Evolutionary conservation across 768 basidiomycete species (phyloP), one percentile per base, ranked within the genome.

Genomic region (Podaxis carcinomalis): DNA sequence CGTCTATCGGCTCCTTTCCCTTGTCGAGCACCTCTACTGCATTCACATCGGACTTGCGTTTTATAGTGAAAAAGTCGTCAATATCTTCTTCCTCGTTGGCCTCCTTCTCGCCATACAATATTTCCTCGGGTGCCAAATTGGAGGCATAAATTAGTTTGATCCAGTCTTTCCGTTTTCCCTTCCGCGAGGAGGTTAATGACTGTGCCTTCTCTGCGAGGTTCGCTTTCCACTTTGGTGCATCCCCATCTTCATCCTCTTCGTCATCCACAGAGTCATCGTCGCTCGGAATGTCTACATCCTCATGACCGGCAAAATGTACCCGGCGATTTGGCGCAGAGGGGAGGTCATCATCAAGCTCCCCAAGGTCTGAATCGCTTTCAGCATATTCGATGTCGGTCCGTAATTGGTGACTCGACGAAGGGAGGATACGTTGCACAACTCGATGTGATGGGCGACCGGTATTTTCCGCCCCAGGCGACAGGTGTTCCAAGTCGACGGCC

Each of bases 131-230:
- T 3, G 88, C 82, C 10, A 93, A 79, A 3, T 80, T 71, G 47
- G 82, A 82, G 40, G 80, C 79, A 72, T 98, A 98, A 56, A 98
- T 92, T 50, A 96, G 82, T 55, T 87, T 87, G 68, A 87, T 92
- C 85, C 94, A 91, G 69, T 96, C 86, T 66, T 83, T 85, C 62
- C 80, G 79, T 39, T 78, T 77, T 7, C 64, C 57, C 39, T 70
- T 73, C 5, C 72, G 75, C 1, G 77, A 75, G 2, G 79, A 72
- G 51, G 83, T 80, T 19, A 77, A 69, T 11, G 76, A 75, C 9
- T 76, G 75, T 5, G 75, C 77, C 49, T 75, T 69, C 49, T 59
- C 75, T 0, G 82, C 76, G 1, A 95, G 77, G 65, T 90, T 81
- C 10, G 69, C 66, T 74, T 95, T 95, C 93, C 93, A 95, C 61